phyloP scores from a whole-genome alignment of 352 stramenopile genomes.

The Blastocystis sp. region DNA sequence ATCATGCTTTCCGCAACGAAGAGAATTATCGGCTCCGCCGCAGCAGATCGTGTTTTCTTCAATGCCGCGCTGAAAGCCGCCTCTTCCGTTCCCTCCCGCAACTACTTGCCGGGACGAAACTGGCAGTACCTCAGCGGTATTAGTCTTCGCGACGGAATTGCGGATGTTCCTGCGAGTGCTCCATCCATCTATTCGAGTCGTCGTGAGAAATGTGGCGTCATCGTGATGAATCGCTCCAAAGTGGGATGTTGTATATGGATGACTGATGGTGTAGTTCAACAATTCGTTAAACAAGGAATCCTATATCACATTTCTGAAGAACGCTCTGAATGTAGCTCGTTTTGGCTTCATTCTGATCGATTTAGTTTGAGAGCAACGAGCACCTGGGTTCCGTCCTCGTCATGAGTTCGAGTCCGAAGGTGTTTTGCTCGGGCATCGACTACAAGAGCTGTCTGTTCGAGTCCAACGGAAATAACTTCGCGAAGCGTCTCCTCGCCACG shows the following conservation, averaged over 20 bases:
- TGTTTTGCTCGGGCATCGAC: neutral
- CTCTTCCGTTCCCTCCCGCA: neutral
- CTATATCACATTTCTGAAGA: neutral
- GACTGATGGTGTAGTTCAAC: neutral
- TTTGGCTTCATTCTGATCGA: neutral
- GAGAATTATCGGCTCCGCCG: neutral
- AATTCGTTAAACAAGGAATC: neutral
- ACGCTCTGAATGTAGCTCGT: neutral
- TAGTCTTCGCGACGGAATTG: neutral
- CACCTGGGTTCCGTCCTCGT: constrained; percentile 9
- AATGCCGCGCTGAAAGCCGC: neutral
- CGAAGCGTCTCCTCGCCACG: neutral
- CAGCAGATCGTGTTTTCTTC: neutral
- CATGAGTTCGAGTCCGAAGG: neutral
- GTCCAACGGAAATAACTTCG: neutral
- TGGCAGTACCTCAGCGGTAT: neutral
- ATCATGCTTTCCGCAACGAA: constrained; percentile 40
- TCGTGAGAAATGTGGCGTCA: constrained; percentile 26
- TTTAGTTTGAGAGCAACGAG: constrained; percentile 44
- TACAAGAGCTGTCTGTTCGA: constrained; percentile 31
- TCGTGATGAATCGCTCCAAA: neutral
- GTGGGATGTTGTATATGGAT: neutral
- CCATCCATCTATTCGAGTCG: constrained; percentile 5
- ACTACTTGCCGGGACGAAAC: constrained; percentile 6
- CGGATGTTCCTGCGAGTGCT: neutral